phyloP scores from a whole-genome alignment of 495 filamentous ascomycete species.

The Podospora bellae-mahoneyi region DNA sequence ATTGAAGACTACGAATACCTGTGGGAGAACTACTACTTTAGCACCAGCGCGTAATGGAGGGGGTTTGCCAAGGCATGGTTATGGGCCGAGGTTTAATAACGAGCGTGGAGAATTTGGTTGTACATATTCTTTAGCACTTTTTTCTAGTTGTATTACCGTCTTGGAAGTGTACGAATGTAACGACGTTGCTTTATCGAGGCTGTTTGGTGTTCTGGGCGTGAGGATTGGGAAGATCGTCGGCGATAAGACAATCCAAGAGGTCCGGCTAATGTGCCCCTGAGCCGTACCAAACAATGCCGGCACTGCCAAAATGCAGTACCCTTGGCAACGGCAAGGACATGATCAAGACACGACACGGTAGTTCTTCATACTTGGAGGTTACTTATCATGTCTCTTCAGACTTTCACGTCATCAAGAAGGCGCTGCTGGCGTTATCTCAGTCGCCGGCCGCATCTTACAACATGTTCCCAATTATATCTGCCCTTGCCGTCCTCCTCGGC shows the following conservation, averaged over 20 bases:
- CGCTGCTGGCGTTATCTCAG: no score
- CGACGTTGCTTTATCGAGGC: not conserved
- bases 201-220: not conserved
- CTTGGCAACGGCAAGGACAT: not conserved
- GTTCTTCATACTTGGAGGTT: not conserved
- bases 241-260: not conserved
- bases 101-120: not conserved
- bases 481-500: not conserved
- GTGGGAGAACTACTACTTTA: conserved; percentile 97
- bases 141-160: not conserved
- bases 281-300: not conserved
- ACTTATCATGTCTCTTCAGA: no score
- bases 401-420: no score
- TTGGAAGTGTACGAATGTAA: not conserved
- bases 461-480: not conserved
- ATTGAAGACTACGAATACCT: conserved; percentile 95
- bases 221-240: not conserved
- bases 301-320: not conserved
- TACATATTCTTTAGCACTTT: not conserved
- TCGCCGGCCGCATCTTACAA: not conserved
- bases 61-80: not conserved
- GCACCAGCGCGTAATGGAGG: conserved; percentile 42
- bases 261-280: not conserved
- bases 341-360: not conserved
- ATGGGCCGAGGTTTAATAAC: not conserved